Base-by-base conservation (phyloP, 2,329 filamentous ascomycete species). In the Hortaea werneckii region DNA sequence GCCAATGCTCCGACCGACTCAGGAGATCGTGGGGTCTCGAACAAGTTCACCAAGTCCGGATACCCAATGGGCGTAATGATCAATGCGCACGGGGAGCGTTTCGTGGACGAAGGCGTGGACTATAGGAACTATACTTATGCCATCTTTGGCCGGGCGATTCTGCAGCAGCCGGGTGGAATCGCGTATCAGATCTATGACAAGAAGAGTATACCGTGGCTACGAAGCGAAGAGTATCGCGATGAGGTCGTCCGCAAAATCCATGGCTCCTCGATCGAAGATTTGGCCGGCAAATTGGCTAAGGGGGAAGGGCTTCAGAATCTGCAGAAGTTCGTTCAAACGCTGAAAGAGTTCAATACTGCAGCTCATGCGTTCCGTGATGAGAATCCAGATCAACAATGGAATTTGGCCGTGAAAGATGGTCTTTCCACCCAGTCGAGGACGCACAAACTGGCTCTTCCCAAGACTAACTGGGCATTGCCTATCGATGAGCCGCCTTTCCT, bases 71-170 rank as follows among this genome's bases (percentile, higher is more conserved):
- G 80, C 0, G 52, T 84, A 9, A 83, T 82, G 74, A 47, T 84
- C 11, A 84, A 85, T 53, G 59, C 61, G 0, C 55, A 73, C 0
- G 81, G 80, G 0, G 56, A 72, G 37, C 68, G 81, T 1, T 84
- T 84, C 54, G 78, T 84, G 0, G 80, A 84, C 53, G 81, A 85
- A 56, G 81, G 80, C 0, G 54, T 76, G 7, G 80, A 84, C 52
- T 59, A 83, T 51, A 68, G 80, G 2, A 84, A 84, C 56, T 83
- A 77, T 55, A 84, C 80, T 0, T 84, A 84, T 53, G 81, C 80
- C 27, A 75, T 75, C 53, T 82, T 83, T 54, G 80, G 81, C 1
- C 65, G 71, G 10, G 78, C 74, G 7, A 82, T 85, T 41, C 64
- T 83, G 12, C 61, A 65, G 10, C 80, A 84, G 53, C 76, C 78